Base-by-base conservation (phyloP, 2,329 filamentous ascomycete species). In the Arachnomyces sp. region DNA sequence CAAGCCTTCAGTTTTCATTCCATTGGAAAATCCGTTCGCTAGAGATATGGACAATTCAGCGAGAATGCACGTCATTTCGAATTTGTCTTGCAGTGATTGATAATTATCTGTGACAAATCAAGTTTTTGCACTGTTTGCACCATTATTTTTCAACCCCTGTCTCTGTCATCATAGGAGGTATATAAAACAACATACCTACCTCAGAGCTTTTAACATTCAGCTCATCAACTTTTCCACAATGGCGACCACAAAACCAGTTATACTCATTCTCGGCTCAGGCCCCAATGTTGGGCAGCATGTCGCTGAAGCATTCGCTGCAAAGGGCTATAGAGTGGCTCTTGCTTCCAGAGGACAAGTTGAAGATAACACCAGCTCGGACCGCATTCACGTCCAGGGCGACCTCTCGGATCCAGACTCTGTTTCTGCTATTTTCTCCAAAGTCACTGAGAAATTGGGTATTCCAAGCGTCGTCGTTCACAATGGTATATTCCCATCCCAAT, bases 241-340 rank as follows among this genome's bases (percentile, higher is more conserved):
- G 21, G 5, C 21, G 5, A 43, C n/a, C 7, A 11, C 33, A 6
- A 35, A 35, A 5, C 12, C n/a, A 1, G n/a, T 37, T 13, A 8
- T 28, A 28, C 58, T 70, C 40, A 65, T 72, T 45, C 59, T 71
- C 32, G 68, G 68, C 28, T 56, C 64, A 7, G 68, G 68, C 2
- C 43, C 65, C 35, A 69, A 65, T 39, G 51, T 69, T 17, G 68
- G 66, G 8, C 46, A 55, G 2, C 40, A 52, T 14, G 59, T 65
- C 3, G 60, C 61, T n/a, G 47, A 52, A 11, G 52, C 57, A 7
- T 69, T 71, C 45, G 54, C 61, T 7, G 42, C 52, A 2, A 61
- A 65, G 34, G 67, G 68, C 40, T 71, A 71, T 54, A 60, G 59
- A 42, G 56, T 71, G 17, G 68, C 65, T 7, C 49, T 65, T 4